Percentiles rank a stretch among this genome's conserved stretches.
phyloP scores from a whole-genome alignment of 1,284 basidiomycete genomes.

The Ceratobasidium sp. region DNA sequence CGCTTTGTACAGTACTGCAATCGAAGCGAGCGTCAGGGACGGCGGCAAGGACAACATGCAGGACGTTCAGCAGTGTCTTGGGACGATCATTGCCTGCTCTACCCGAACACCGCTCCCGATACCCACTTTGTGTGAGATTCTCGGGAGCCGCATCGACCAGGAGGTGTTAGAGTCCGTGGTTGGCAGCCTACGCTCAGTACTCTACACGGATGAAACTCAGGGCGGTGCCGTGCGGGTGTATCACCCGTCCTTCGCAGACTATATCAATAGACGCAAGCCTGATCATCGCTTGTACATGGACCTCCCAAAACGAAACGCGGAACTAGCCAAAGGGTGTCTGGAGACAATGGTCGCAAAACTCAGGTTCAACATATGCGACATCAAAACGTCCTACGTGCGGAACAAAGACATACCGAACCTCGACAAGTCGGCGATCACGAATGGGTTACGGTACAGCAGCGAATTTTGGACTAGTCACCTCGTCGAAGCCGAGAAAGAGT shows the following conservation, averaged over 20 bases:
- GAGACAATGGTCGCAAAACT: constrained; percentile 10
- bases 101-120: not conserved
- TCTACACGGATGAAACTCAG: not conserved
- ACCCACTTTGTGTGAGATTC: not conserved
- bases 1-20: not conserved
- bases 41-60: not conserved
- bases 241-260: constrained; percentile 17
- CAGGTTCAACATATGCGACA: constrained; percentile 14
- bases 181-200: not conserved
- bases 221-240: constrained; percentile 4
- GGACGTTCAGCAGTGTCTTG: not conserved
- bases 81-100: constrained; percentile 4
- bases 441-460: constrained; percentile 13
- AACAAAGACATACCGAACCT: constrained; percentile 36
- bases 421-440: not conserved
- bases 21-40: not conserved
- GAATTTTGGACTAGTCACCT: constrained; percentile 27
- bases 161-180: not conserved
- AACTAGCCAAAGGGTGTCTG: constrained; percentile 20
- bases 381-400: not conserved
- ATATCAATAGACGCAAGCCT: not conserved
- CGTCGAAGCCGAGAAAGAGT: not conserved
- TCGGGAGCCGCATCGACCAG: not conserved
- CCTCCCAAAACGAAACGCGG: not conserved
- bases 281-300: constrained; percentile 2